These are phyloP conservation scores for Funneliformis caledonium DNA, from an alignment of 371 early-diverging fungal genomes.

Conservation along the genomic window DNA sequence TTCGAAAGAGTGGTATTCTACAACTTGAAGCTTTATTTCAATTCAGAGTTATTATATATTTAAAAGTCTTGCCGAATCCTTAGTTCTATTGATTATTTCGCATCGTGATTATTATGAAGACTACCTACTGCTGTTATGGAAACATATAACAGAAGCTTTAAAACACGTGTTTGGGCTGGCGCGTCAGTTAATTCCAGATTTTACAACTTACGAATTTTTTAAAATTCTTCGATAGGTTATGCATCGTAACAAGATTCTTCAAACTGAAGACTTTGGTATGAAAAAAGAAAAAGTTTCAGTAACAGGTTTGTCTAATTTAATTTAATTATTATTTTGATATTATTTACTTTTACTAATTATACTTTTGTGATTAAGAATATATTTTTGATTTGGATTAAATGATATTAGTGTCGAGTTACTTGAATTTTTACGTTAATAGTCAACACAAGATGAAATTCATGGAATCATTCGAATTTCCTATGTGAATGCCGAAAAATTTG, in stretches of 20 bases:
- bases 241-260: background rate
- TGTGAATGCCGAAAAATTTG: too few species aligned
- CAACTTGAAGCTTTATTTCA: background rate
- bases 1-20: background rate
- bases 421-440: too few species aligned
- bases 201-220: background rate
- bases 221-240: background rate
- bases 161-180: background rate
- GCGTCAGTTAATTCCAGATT: background rate
- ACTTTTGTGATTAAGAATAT: too few species aligned
- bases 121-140: background rate
- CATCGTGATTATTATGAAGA: background rate
- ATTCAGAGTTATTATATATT: background rate
- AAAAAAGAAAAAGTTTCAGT: background rate
- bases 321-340: too few species aligned
- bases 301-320: background rate
- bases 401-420: too few species aligned
- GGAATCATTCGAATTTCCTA: too few species aligned
- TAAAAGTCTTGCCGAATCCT: background rate
- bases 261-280: background rate
- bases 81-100: background rate
- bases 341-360: too few species aligned
- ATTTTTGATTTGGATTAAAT: too few species aligned
- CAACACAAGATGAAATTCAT: too few species aligned
- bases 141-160: background rate